These are phyloP conservation scores for Suillus variegatus DNA, from an alignment of 768 basidiomycete genomes.

Conservation along the genomic window DNA sequence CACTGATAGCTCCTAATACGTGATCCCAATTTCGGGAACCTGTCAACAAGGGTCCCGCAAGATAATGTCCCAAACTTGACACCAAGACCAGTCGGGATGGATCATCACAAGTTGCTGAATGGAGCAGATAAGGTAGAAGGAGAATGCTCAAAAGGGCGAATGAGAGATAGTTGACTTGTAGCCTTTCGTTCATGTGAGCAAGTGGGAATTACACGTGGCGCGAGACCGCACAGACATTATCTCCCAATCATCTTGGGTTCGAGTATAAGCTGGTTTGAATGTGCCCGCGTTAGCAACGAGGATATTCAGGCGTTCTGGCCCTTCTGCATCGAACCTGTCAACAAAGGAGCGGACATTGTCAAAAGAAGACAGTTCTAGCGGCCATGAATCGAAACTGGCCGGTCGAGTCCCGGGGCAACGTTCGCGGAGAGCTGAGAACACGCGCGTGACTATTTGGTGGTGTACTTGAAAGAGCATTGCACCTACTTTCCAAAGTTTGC, in stretches of 20 bases:
- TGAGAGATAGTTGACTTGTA: conserved; percentile 38
- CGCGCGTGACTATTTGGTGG: conserved; percentile 13
- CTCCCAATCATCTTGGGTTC: conserved; percentile 52
- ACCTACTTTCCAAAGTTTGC: conserved; percentile 20
- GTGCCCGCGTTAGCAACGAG: conserved; percentile 36
- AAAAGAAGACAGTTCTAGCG: conserved; percentile 37
- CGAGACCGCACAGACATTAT: conserved; percentile 30
- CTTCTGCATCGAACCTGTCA: conserved; percentile 28
- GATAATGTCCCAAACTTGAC: conserved; percentile 1
- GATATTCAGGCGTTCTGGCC: conserved; percentile 24
- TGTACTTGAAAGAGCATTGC: background rate
- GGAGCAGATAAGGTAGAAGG: background rate
- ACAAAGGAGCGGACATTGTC: conserved; percentile 34
- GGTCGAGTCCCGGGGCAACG: background rate
- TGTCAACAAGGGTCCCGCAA: background rate
- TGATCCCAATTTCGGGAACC: conserved; percentile 8
- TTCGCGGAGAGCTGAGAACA: conserved; percentile 14
- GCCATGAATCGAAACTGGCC: conserved; percentile 24
- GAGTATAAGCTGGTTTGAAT: conserved; percentile 15
- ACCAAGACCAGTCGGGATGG: background rate
- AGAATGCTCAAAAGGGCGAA: background rate
- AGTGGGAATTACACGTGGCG: background rate
- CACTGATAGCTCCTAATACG: conserved; percentile 28
- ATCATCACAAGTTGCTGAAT: background rate
- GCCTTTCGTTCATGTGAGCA: conserved; percentile 18